Evolutionary conservation across 208 protist species (phyloP).

Genomic region (Leishmania major): DNA sequence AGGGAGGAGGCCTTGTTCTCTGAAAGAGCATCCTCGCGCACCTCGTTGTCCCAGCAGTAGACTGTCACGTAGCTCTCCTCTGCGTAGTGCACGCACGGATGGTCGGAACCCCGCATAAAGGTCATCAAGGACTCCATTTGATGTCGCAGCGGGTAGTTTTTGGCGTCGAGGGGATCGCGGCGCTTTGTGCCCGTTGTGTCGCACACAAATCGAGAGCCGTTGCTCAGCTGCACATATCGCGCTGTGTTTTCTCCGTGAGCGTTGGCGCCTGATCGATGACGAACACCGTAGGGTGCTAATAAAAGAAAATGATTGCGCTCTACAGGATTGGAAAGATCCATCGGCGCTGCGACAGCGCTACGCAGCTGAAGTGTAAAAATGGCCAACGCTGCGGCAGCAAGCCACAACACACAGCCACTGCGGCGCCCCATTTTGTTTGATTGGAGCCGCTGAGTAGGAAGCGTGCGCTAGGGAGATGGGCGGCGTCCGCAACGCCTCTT

Average conservation of each 20-base stretch:
- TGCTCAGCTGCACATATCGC: conserved; percentile 35
- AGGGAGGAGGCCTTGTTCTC: neutral
- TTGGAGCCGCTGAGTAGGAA: neutral
- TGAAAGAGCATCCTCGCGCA: conserved; percentile 3
- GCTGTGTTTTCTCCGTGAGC: neutral
- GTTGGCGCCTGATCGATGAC: neutral
- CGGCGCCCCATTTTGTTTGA: neutral
- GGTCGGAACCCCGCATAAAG: neutral
- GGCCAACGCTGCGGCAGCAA: neutral
- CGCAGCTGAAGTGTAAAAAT: neutral
- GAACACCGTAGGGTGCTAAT: conserved; percentile 10
- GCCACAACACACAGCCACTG: neutral
- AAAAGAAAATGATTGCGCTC: conserved; percentile 20
- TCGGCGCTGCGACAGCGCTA: neutral
- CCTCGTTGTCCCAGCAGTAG: conserved; percentile 21
- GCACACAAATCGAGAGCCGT: conserved; percentile 32
- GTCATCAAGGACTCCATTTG: conserved; percentile 14
- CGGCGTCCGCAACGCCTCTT: neutral
- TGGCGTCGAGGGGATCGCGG: neutral
- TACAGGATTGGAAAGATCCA: conserved; percentile 14
- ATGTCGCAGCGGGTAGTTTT: neutral
- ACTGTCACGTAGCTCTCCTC: neutral
- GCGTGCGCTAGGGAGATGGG: neutral
- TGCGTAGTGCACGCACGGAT: conserved; percentile 10
- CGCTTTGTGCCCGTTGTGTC: conserved; percentile 2